These are phyloP conservation scores for Musa balbisiana DNA, from an alignment of 202 grass and related monocot species.

Conservation along the genomic window DNA sequence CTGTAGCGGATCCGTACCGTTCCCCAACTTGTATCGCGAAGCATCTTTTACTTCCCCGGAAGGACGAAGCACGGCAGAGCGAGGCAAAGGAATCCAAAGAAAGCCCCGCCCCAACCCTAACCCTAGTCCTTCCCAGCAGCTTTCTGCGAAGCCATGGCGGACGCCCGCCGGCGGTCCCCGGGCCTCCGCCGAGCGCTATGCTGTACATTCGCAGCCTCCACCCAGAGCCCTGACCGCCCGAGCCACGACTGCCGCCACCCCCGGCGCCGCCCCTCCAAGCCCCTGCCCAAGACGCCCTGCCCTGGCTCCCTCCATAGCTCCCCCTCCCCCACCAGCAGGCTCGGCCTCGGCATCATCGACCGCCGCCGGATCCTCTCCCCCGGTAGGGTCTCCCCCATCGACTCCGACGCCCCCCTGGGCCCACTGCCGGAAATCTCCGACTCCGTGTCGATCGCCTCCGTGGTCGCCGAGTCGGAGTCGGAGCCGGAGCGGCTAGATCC, in stretches of 20 bases:
- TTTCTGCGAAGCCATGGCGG: slow-evolving; percentile 24
- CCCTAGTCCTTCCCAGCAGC: neutral
- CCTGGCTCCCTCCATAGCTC: slow-evolving; percentile 41
- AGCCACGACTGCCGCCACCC: neutral
- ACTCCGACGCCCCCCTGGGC: slow-evolving; percentile 37
- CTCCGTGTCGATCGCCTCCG: neutral
- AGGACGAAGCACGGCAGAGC: neutral
- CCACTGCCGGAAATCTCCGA: slow-evolving; percentile 7
- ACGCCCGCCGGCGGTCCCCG: slow-evolving; percentile 28
- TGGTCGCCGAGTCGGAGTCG: neutral
- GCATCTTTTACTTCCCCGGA: neutral
- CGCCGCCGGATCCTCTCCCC: slow-evolving; percentile 81
- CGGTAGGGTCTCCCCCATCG: slow-evolving; percentile 77
- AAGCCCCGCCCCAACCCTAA: neutral
- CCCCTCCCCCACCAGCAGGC: slow-evolving; percentile 43
- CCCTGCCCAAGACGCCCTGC: slow-evolving; percentile 43
- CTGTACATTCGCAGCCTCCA: slow-evolving; percentile 57
- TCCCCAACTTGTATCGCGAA: neutral
- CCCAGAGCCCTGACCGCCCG: slow-evolving; percentile 47
- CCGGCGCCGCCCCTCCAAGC: slow-evolving; percentile 13
- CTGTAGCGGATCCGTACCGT: neutral
- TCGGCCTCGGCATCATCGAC: slow-evolving; percentile 48
- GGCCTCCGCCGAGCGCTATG: slow-evolving; percentile 45
- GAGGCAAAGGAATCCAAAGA: neutral
- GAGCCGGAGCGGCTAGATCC: slow-evolving; percentile 19